Evolutionary conservation across 495 filamentous ascomycete genomes (phyloP), one percentile per base, ranked within the genome.

Genomic region (Apodospora peruviana): DNA sequence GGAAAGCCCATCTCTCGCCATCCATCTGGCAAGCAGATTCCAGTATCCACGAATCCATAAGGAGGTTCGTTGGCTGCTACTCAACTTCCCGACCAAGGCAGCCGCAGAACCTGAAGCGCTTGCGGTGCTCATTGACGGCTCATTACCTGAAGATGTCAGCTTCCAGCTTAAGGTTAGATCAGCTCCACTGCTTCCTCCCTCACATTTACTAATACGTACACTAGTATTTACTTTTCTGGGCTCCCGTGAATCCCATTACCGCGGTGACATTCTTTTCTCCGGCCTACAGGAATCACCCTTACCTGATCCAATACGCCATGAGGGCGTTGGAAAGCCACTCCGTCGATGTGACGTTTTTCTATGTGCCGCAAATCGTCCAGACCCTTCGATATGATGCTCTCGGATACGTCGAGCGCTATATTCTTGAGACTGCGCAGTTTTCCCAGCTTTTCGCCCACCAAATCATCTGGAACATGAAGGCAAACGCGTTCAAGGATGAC

Each of bases 381-480:
- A 86, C 90, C 23, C 77, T 99, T n/a, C 85, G 94, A 34, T 95
- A 96, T 57, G 94, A 99, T 73, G 82, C 80, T 20, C 70, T 99
- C 39, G 93, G 94, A 35, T 97, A 97, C 62, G 91, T 95, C 1
- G 91, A 97, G 61, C 79, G 93, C 51, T 97, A 96, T 55, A 97
- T 97, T 24, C 75, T 96, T 19, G 93, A 99, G 71, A 95, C 94
- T 3, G 91, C 88, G 1, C 91, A 91, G 56, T 88, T 93, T 58
- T 96, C 91, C 20, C 94, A 96, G 62, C 72, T 96, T 1, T 99
- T 99, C 64, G 90, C 94, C 5, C 94, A 99, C 66, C 94, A 99
- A 51, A 96, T 99, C 51, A 97, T 99, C 52, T 99, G 94, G 94
- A 99, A 97, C 62, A 99, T 99, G 85, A 96, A 95, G 61, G 94